These are phyloP conservation scores for Thraustochytrium aureum DNA, from an alignment of 352 stramenopile species.

Conservation along the genomic window DNA sequence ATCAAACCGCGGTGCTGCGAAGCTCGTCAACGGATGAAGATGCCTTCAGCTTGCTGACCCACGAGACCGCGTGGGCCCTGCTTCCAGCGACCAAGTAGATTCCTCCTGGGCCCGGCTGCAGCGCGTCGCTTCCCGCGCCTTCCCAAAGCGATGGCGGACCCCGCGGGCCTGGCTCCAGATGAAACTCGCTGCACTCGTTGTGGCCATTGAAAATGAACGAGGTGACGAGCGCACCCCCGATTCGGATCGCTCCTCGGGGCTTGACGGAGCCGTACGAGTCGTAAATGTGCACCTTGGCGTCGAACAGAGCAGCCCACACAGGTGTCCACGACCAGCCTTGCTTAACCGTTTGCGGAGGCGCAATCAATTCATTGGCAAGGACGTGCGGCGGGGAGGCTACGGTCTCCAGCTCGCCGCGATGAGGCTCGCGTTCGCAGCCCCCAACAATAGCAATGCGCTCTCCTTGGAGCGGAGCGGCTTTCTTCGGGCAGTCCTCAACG, in stretches of 20 bases:
- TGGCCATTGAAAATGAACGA: constrained; percentile 10
- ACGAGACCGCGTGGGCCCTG: constrained; percentile 19
- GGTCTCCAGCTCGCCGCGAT: too few relatives aligned
- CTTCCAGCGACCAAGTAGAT: constrained; percentile 15
- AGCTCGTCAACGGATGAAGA: too few relatives aligned
- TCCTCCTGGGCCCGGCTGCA: too few relatives aligned
- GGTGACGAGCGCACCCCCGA: neutral
- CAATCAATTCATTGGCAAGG: neutral
- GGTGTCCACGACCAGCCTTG: neutral
- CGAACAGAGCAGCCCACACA: constrained; percentile 27
- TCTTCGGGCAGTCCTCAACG: too few relatives aligned
- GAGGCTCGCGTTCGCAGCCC: too few relatives aligned
- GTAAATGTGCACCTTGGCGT: constrained; percentile 41
- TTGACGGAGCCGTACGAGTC: constrained; percentile 30
- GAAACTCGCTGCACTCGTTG: constrained; percentile 3
- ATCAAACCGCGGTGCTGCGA: too few relatives aligned
- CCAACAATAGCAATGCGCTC: too few relatives aligned
- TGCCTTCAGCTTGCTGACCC: constrained; percentile 33
- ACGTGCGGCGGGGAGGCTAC: too few relatives aligned
- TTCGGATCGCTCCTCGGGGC: constrained; percentile 21
- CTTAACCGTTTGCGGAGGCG: neutral
- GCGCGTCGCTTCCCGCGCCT: too few relatives aligned
- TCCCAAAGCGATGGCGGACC: neutral
- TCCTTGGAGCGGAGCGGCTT: too few relatives aligned
- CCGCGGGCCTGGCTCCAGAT: too few relatives aligned